A percentile compares a stretch with the other conserved stretches of the same genome.
Evolutionary conservation across 2,329 filamentous ascomycete species (phyloP).

Genomic region (Diaporthe velutina): DNA sequence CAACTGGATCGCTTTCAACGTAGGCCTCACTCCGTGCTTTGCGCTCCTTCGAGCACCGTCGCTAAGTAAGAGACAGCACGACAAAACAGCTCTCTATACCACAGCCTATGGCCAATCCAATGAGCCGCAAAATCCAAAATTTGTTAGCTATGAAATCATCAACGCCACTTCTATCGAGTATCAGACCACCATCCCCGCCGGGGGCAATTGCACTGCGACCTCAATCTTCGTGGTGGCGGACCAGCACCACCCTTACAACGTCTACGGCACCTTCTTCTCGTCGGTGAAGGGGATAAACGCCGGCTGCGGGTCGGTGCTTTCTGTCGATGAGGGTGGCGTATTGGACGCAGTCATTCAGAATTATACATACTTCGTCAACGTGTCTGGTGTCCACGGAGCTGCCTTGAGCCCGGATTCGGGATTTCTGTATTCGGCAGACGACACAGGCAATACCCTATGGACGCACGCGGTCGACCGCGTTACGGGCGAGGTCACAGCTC

Average conservation of each 20-base stretch:
- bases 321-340: background rate
- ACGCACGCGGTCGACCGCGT: conserved; percentile 44
- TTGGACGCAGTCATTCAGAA: conserved; percentile 3
- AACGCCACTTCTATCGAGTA: background rate
- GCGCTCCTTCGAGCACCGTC: background rate
- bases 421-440: conserved; percentile 62
- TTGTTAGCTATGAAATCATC: conserved; percentile 5
- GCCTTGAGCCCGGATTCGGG: conserved; percentile 58
- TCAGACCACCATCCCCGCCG: background rate
- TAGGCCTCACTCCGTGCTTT: background rate
- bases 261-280: conserved; percentile 18
- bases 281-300: background rate
- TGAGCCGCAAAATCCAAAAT: background rate
- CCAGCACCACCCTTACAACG: background rate
- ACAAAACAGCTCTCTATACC: conserved; percentile 22
- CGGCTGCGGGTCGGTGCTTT: conserved; percentile 7
- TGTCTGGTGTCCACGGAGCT: conserved; percentile 56
- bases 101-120: conserved; percentile 9
- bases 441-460: conserved; percentile 58
- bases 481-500: conserved; percentile 40
- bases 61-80: conserved; percentile 7
- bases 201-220: conserved; percentile 10
- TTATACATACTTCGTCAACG: background rate
- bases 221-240: conserved; percentile 22
- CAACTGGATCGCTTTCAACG: conserved; percentile 23